phyloP scores from a whole-genome alignment of 208 protist species.

The Crithidia fasciculata region DNA sequence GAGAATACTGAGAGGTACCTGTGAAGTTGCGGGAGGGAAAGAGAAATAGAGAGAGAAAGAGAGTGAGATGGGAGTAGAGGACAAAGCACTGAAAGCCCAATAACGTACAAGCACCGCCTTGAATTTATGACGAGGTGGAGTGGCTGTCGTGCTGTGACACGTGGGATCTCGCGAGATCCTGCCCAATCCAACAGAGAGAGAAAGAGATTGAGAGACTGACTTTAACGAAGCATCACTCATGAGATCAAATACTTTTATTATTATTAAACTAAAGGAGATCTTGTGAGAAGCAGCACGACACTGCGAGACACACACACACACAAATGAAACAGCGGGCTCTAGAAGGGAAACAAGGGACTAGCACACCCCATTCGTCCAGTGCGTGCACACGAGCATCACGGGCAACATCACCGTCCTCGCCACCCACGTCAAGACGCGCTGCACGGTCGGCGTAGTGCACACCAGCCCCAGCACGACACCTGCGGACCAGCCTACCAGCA shows the following conservation, averaged over 20 bases:
- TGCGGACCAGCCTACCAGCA: slow-evolving; percentile 53
- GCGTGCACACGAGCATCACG: slow-evolving; percentile 63
- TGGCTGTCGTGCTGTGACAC: no score
- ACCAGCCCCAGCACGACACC: slow-evolving; percentile 43
- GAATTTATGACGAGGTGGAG: no score
- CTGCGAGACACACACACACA: neutral
- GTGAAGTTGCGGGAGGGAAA: neutral
- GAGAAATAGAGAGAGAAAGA: slow-evolving; percentile 14
- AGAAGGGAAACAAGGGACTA: neutral
- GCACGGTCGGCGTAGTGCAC: slow-evolving; percentile 34
- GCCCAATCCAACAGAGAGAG: neutral
- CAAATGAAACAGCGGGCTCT: neutral
- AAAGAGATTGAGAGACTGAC: neutral
- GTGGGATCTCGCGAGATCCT: no score
- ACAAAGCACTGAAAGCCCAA: no score
- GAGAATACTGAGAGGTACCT: no score
- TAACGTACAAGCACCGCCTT: no score
- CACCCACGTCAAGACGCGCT: slow-evolving; percentile 34
- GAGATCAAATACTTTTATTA: no score
- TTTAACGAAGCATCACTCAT: no score
- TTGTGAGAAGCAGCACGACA: no score
- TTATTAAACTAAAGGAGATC: no score
- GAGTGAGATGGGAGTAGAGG: neutral
- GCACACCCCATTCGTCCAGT: slow-evolving; percentile 53
- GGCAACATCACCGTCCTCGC: slow-evolving; percentile 40